A percentile compares a stretch with the other conserved stretches of the same genome.
Conservation (phyloP, 306 rosid genomes). For the Mucuna pruriens region DNA sequence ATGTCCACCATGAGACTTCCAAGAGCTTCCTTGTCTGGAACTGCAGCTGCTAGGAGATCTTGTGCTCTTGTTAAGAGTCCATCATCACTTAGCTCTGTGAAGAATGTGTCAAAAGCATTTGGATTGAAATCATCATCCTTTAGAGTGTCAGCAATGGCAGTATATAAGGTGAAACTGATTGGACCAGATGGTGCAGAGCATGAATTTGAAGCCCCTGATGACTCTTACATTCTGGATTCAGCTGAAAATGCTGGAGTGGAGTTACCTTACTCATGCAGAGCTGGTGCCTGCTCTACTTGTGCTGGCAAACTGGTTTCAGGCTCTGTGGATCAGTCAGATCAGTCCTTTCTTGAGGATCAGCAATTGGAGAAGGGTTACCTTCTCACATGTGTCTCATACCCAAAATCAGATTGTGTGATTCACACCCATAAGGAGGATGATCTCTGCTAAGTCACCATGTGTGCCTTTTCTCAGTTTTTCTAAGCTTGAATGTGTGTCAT, state of each 20-base stretch:
- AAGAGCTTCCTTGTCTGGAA: conserved; percentile 40
- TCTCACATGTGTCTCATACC: conserved; percentile 69
- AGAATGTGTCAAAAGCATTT: conserved; percentile 51
- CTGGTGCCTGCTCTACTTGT: conserved; percentile 86
- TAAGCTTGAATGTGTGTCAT: conserved; percentile 8
- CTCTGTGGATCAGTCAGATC: conserved; percentile 70
- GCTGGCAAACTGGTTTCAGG: conserved; percentile 60
- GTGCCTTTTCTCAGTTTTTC: conserved; percentile 11
- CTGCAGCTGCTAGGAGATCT: conserved; percentile 33
- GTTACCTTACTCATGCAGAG: conserved; percentile 79
- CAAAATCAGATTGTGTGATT: conserved; percentile 63
- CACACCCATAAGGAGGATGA: conserved; percentile 69
- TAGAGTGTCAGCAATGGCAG: conserved; percentile 60
- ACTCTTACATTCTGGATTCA: conserved; percentile 66
- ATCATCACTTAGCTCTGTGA: conserved; percentile 47
- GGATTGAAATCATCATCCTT: conserved; percentile 62
- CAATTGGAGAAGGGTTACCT: conserved; percentile 63
- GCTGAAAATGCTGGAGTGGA: conserved; percentile 80
- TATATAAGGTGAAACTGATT: conserved; percentile 65
- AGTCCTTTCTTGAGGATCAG: conserved; percentile 62
- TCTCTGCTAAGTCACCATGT: conserved; percentile 38
- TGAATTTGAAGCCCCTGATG: conserved; percentile 75
- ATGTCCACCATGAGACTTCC: conserved; percentile 48
- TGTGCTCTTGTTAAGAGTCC: conserved; percentile 43
- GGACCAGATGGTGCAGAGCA: conserved; percentile 64